Conservation (phyloP, 306 rosid genomes). For the Boehmeria nivea region DNA sequence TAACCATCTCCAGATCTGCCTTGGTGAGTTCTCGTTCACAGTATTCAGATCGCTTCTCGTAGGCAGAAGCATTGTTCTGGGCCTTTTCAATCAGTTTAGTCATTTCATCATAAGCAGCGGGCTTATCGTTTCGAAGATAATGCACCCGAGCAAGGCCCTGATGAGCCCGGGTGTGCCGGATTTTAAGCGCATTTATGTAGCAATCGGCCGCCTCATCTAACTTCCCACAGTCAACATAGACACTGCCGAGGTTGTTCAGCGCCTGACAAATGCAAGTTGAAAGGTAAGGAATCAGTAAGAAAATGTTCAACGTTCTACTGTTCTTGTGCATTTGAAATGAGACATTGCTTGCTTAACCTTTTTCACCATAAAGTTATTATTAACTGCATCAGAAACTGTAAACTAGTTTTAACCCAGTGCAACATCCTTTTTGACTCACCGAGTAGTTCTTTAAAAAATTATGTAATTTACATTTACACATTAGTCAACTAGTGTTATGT, state of each 20-base stretch:
- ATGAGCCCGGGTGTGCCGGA: constrained; percentile 89
- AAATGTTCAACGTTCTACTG: no score
- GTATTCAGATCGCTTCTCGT: constrained; percentile 87
- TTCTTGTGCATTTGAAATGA: no score
- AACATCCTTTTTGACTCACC: no score
- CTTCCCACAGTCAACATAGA: constrained; percentile 68
- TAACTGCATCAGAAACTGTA: no score
- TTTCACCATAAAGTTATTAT: no score
- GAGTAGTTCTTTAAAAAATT: no score
- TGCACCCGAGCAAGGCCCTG: constrained; percentile 96
- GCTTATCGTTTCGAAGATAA: constrained; percentile 54
- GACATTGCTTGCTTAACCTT: no score
- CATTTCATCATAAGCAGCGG: constrained; percentile 81
- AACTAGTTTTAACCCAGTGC: no score
- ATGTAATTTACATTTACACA: no score
- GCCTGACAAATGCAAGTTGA: constrained; percentile 46
- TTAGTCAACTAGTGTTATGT: no score
- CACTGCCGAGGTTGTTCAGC: constrained; percentile 90
- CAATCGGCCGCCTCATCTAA: constrained; percentile 80
- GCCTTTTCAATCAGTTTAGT: constrained; percentile 72
- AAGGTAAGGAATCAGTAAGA: no score
- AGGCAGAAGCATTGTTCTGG: constrained; percentile 71
- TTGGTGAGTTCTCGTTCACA: constrained; percentile 76
- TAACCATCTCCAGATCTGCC: constrained; percentile 80
- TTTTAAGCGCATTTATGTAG: constrained; percentile 78